Evolutionary conservation across 2,329 filamentous ascomycete genomes (phyloP).

Genomic region (Raffaelea arxii): DNA sequence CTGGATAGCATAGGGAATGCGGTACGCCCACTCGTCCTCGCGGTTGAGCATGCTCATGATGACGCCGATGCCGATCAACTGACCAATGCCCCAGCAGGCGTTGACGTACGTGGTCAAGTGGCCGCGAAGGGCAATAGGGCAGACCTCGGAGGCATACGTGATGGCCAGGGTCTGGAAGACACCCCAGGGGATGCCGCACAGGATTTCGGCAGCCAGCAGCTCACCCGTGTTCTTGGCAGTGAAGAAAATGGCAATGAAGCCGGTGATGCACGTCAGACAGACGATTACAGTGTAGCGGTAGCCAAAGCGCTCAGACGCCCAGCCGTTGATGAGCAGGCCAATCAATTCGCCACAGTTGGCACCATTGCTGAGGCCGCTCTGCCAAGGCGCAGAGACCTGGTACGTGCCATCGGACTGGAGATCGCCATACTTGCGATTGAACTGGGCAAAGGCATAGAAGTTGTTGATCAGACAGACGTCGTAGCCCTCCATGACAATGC

Average conservation of each 20-base stretch:
- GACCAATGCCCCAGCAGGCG: slow-evolving; percentile 69
- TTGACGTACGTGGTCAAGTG: slow-evolving; percentile 68
- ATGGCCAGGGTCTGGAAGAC: slow-evolving; percentile 34
- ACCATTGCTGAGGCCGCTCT: slow-evolving; percentile 47
- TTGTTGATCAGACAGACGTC: slow-evolving; percentile 75
- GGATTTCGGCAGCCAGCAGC: slow-evolving; percentile 50
- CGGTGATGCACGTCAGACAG: slow-evolving; percentile 42
- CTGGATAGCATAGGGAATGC: slow-evolving; percentile 63
- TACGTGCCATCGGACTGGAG: slow-evolving; percentile 33
- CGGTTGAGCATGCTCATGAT: slow-evolving; percentile 58
- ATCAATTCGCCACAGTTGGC: slow-evolving; percentile 55
- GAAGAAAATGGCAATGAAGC: slow-evolving; percentile 55
- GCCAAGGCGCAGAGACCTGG: slow-evolving; percentile 52
- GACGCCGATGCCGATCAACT: slow-evolving; percentile 64
- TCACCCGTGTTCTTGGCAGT: slow-evolving; percentile 50
- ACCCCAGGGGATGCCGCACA: slow-evolving; percentile 45
- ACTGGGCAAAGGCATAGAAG: slow-evolving; percentile 47
- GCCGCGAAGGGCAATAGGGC: slow-evolving; percentile 60
- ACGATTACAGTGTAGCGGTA: slow-evolving; percentile 55
- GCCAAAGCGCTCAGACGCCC: slow-evolving; percentile 56
- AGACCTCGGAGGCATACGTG: slow-evolving; percentile 63
- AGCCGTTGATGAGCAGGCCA: slow-evolving; percentile 57
- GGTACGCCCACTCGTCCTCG: slow-evolving; percentile 50
- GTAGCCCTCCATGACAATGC: slow-evolving; percentile 87
- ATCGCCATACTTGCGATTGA: slow-evolving; percentile 48